These are phyloP conservation scores for Cercophora samala DNA, from an alignment of 495 filamentous ascomycete species.

Conservation along the genomic window DNA sequence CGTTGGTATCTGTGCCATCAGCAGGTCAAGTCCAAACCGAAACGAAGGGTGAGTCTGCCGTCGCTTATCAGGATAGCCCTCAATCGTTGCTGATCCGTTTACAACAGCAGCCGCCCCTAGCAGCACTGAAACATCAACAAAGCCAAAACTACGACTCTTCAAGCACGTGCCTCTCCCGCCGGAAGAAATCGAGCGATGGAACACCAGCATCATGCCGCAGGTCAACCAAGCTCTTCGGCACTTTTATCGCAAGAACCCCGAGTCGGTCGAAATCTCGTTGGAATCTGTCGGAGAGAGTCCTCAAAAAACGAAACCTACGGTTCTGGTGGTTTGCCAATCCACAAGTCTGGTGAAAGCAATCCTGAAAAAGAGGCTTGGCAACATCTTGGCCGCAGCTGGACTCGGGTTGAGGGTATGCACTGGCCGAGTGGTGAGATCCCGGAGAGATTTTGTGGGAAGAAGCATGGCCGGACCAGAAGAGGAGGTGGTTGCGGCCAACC, in stretches of 20 bases:
- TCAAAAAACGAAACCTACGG: slow-evolving; percentile 65
- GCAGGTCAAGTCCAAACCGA: slow-evolving; percentile 6
- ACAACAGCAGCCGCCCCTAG: background rate
- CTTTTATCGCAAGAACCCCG: slow-evolving; percentile 63
- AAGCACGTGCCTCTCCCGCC: slow-evolving; percentile 53
- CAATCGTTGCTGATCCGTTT: background rate
- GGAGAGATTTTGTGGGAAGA: slow-evolving; percentile 41
- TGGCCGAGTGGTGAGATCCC: slow-evolving; percentile 66
- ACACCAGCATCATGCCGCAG: slow-evolving; percentile 65
- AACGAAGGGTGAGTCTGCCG: background rate
- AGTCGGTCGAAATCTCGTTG: slow-evolving; percentile 71
- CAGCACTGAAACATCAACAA: slow-evolving; percentile 16
- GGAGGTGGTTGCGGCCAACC: slow-evolving; percentile 50
- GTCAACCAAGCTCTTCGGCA: slow-evolving; percentile 56
- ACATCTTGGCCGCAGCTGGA: slow-evolving; percentile 53
- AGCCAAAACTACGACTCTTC: slow-evolving; percentile 47
- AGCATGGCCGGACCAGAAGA: slow-evolving; percentile 39
- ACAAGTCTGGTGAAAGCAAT: slow-evolving; percentile 67
- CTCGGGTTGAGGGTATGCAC: slow-evolving; percentile 61
- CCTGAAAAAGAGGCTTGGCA: slow-evolving; percentile 63
- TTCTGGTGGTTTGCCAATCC: slow-evolving; percentile 71
- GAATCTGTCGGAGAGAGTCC: slow-evolving; percentile 69
- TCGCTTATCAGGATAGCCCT: background rate
- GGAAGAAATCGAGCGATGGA: slow-evolving; percentile 66
- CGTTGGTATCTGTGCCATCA: background rate